These are phyloP conservation scores for Thelephora ganbajun DNA, from an alignment of 768 basidiomycete species.

Conservation along the genomic window DNA sequence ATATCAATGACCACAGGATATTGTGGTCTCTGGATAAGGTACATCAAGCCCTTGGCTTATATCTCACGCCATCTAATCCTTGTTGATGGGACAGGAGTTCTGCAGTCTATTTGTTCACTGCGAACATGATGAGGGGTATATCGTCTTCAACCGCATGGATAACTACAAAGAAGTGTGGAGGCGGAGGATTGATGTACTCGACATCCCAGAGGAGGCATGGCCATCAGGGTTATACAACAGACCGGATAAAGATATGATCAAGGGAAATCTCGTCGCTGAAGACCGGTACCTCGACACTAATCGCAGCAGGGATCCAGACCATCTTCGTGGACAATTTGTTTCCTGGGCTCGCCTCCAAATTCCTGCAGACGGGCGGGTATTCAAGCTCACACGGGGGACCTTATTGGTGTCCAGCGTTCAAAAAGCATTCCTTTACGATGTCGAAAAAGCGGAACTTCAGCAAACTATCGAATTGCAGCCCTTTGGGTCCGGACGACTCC, in stretches of 20 bases:
- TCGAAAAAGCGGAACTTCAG: too few species aligned
- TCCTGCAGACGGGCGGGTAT: constrained; percentile 35
- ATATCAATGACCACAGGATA: constrained; percentile 29
- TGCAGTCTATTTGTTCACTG: constrained; percentile 49
- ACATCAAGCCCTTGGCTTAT: constrained; percentile 9
- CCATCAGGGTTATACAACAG: too few species aligned
- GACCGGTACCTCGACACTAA: constrained; percentile 7
- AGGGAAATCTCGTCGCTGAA: too few species aligned
- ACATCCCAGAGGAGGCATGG: too few species aligned
- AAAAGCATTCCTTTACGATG: constrained; percentile 35
- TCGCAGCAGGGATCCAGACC: too few species aligned
- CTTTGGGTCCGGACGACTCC: constrained; percentile 30
- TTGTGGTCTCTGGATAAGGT: constrained; percentile 58
- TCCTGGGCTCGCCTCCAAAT: constrained; percentile 45
- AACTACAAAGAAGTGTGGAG: constrained; percentile 60
- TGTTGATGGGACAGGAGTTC: constrained; percentile 22
- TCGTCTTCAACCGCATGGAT: constrained; percentile 51
- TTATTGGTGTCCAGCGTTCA: constrained; percentile 30
- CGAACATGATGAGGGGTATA: constrained; percentile 59
- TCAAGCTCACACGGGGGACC: too few species aligned
- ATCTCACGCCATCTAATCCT: constrained; percentile 5
- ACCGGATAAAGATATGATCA: too few species aligned
- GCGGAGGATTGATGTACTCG: too few species aligned
- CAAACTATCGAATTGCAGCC: constrained; percentile 22
- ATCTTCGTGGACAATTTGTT: constrained; percentile 46